phyloP scores from a whole-genome alignment of 2,329 filamentous ascomycete species.

The Onygena corvina region DNA sequence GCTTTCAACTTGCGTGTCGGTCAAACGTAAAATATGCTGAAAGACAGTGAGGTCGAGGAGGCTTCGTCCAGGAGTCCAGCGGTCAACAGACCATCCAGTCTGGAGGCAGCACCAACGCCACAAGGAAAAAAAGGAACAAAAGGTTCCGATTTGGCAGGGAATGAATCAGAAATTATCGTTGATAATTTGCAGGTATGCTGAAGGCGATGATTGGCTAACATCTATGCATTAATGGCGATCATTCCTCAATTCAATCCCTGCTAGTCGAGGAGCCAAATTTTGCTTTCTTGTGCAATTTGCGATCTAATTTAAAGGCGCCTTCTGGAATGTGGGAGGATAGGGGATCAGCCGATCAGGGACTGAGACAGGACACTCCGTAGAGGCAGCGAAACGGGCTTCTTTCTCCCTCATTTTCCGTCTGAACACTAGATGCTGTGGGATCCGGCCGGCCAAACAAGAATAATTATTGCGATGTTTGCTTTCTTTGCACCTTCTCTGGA shows the following conservation, averaged over 20 bases:
- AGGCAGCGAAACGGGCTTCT: not conserved
- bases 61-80: constrained; percentile 3
- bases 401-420: not conserved
- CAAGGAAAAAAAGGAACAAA: constrained; percentile 6
- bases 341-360: constrained; percentile 3
- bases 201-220: not conserved
- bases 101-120: constrained; percentile 5
- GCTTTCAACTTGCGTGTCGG: constrained; percentile 4
- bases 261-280: constrained; percentile 1
- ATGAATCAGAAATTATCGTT: constrained; percentile 3
- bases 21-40: not conserved
- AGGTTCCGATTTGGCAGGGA: constrained; percentile 5
- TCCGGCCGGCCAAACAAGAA: not conserved
- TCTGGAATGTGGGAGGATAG: constrained; percentile 7
- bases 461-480: not conserved
- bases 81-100: constrained; percentile 5
- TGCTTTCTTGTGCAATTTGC: constrained; percentile 3
- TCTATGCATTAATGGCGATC: constrained; percentile 3
- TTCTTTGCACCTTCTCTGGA: constrained; percentile 4
- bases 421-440: not conserved
- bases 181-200: not conserved
- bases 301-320: constrained; percentile 2
- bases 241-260: constrained; percentile 6
- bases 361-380: constrained; percentile 2
- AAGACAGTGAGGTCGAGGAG: not conserved